Percentiles rank a stretch among this genome's conserved stretches.
These are phyloP conservation scores for Phytophthora constricta DNA, from an alignment of 352 stramenopile genomes.

Conservation along the genomic window DNA sequence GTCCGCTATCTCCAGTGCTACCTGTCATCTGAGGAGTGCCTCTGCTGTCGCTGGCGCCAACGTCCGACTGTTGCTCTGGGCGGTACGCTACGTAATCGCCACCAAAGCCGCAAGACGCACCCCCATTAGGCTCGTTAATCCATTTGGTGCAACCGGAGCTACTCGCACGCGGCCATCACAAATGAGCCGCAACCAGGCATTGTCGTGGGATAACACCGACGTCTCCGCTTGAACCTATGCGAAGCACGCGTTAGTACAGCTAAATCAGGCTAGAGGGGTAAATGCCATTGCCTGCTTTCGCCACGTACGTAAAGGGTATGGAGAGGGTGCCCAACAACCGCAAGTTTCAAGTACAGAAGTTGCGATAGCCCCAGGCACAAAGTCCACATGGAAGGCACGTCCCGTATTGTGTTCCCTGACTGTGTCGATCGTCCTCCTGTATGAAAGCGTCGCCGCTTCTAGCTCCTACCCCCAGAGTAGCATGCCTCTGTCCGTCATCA, in stretches of 20 bases:
- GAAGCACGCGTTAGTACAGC: background rate
- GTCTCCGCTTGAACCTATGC: constrained; percentile 37
- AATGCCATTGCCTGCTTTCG: background rate
- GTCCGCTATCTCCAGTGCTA: constrained; percentile 1
- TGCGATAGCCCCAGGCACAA: constrained; percentile 37
- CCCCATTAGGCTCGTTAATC: constrained; percentile 31
- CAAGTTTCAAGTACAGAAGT: constrained; percentile 35
- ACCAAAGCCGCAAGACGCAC: constrained; percentile 22
- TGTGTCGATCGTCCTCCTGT: background rate
- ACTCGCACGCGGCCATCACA: constrained; percentile 39
- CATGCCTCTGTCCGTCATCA: background rate
- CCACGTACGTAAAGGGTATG: constrained; percentile 36
- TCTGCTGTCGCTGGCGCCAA: background rate
- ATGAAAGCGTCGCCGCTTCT: background rate
- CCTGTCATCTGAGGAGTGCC: too few species aligned
- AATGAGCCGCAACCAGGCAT: constrained; percentile 44
- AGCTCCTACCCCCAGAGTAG: background rate
- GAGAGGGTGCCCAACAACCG: constrained; percentile 19
- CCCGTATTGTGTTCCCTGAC: background rate
- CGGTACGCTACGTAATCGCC: constrained; percentile 35
- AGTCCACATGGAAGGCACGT: constrained; percentile 36
- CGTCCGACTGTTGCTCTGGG: background rate
- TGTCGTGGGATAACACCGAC: constrained; percentile 25
- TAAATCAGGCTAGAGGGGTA: background rate
- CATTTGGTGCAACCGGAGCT: constrained; percentile 26